Evolutionary conservation across 164 flowering plant genomes (phyloP).

Genomic region (Tetrastigma voinierianum): DNA sequence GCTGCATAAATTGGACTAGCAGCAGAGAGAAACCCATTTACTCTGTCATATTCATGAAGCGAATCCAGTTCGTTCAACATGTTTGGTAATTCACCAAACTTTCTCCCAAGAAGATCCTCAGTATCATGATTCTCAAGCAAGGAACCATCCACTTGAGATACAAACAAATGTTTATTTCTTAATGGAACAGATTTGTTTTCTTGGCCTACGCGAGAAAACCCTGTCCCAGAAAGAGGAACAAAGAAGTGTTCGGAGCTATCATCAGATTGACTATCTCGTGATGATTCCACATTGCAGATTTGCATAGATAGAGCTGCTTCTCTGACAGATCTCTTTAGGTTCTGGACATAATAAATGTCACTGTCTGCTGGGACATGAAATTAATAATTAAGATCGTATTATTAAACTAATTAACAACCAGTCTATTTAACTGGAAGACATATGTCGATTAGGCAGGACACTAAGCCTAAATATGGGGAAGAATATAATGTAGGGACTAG

Average conservation of each 20-base stretch:
- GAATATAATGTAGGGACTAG: not conserved
- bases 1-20: constrained; percentile 40
- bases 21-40: constrained; percentile 59
- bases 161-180: constrained; percentile 52
- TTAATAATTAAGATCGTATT: constrained; percentile 12
- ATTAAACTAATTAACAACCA: not conserved
- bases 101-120: constrained; percentile 32
- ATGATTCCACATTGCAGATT: constrained; percentile 49
- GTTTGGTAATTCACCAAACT: constrained; percentile 40
- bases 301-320: constrained; percentile 78
- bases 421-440: not conserved
- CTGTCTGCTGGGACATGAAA: constrained; percentile 43
- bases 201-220: constrained; percentile 39
- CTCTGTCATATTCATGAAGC: constrained; percentile 41
- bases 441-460: not conserved
- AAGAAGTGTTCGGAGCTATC: constrained; percentile 79
- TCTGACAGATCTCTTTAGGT: constrained; percentile 82
- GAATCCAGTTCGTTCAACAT: constrained; percentile 44
- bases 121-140: constrained; percentile 31
- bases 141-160: constrained; percentile 42
- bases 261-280: constrained; percentile 62
- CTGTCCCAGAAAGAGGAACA: constrained; percentile 64
- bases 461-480: not conserved
- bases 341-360: constrained; percentile 59
- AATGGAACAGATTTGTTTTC: constrained; percentile 38